Evolutionary conservation across 768 basidiomycete species (phyloP), one percentile per base, ranked within the genome.

Genomic region (Russula olivacea): DNA sequence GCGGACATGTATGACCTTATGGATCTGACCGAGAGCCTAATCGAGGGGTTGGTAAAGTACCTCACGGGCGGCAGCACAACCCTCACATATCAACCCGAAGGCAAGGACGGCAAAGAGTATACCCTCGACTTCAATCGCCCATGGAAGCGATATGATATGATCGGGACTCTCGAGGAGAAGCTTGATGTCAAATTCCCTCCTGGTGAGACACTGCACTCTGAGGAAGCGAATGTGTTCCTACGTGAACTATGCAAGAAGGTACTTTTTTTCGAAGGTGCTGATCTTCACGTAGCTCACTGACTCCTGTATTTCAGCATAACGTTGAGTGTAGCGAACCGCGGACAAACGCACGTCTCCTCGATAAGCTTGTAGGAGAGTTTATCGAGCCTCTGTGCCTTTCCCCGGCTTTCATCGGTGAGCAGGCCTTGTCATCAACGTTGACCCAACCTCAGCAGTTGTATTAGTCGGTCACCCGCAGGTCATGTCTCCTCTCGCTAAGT

Each of bases 71-170:
- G 93, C 21, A 81, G 81, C 69, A 93, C 91, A 48, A 87, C 83
- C 70, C 71, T 98, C 64, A 80, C 77, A 36, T 98, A 86, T 79
- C 93, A 98, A 72, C 97, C 97, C 2, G 93, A 98, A 70, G 95
- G 95, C 49, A 92, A 93, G 80, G 92, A 87, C 71, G 84, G 85
- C 55, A 81, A 84, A 79, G 67, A 83, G 79, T 79, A 89, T 68
- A 81, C 83, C 61, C 82, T 98, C 61, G 88, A 99, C 68, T 99
- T 98, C 78, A 75, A 85, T 79, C 79, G 88, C 51, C 96, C 97
- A 14, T 99, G 97, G 97, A 97, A 96, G 88, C 80, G 92, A 65
- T 95, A 95, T 74, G 93, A 98, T 74, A 99, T 99, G 97, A 98
- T 98, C 69, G 84, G 76, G 68, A 98, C 96, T 25, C 78, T 98